Percentiles rank a stretch among this genome's conserved stretches.
phyloP scores from a whole-genome alignment of 1,284 basidiomycete genomes.

The Leucoagaricus sp. region DNA sequence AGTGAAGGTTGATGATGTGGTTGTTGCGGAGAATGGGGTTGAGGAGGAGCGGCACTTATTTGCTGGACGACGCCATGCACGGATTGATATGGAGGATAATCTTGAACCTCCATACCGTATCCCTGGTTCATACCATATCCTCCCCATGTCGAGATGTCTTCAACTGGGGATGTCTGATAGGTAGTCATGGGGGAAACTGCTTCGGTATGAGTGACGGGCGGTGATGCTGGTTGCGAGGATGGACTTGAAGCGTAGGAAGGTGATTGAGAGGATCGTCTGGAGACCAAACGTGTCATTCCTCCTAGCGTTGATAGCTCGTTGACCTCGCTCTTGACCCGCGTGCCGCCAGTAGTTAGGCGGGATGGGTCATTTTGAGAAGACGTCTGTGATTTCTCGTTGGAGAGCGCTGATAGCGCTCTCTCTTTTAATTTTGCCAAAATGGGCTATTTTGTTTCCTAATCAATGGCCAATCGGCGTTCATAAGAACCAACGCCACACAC shows the following conservation, averaged over 20 bases:
- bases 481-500: conserved; percentile 36
- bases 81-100: conserved; percentile 9
- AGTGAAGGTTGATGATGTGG: conserved; percentile 1
- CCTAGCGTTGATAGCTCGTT: conserved; percentile 61
- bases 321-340: conserved; percentile 52
- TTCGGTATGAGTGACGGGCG: conserved; percentile 19
- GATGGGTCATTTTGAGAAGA: conserved; percentile 25
- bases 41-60: conserved; percentile 5
- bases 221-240: conserved; percentile 35
- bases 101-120: conserved; percentile 12
- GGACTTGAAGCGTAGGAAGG: conserved; percentile 44
- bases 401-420: conserved; percentile 44
- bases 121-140: conserved; percentile 6
- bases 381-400: conserved; percentile 22
- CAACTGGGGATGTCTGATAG: conserved; percentile 11
- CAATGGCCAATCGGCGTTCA: not conserved
- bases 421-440: conserved; percentile 59
- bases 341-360: conserved; percentile 29
- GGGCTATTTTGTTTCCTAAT: conserved; percentile 39
- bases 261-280: conserved; percentile 49
- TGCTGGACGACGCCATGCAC: conserved; percentile 14
- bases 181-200: conserved; percentile 2
- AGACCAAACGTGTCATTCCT: conserved; percentile 61
- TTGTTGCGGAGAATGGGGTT: not conserved
- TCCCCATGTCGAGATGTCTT: conserved; percentile 8